Conservation (phyloP, 257 asterid species). For the Echium plantagineum region DNA sequence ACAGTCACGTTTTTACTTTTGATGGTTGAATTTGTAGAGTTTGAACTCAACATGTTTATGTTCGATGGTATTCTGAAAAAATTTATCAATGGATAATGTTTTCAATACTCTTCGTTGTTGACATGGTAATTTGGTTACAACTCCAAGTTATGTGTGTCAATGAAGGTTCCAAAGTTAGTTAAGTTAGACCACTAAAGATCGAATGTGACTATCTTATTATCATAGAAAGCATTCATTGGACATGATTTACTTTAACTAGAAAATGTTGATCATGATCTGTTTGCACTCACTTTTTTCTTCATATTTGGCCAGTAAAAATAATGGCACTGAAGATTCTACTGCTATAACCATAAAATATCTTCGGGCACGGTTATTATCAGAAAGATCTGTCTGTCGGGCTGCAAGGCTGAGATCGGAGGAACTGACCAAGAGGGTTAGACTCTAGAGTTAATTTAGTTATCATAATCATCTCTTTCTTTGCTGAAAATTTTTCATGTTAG, state of each 20-base stretch:
- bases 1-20: neutral
- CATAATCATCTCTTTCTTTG: slow-evolving; percentile 3
- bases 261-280: neutral
- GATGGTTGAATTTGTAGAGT: neutral
- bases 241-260: slow-evolving; percentile 4
- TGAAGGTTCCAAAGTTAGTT: neutral
- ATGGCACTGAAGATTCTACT: slow-evolving; percentile 52
- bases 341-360: slow-evolving; percentile 79
- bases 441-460: slow-evolving; percentile 3
- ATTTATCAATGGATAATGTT: neutral
- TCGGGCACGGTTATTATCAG: slow-evolving; percentile 72
- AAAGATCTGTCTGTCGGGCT: slow-evolving; percentile 75
- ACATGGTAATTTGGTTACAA: neutral
- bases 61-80: too few relatives aligned
- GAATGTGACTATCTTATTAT: neutral
- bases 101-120: neutral
- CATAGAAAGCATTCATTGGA: slow-evolving; percentile 3
- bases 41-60: too few relatives aligned
- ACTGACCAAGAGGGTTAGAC: slow-evolving; percentile 74
- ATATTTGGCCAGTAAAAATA: slow-evolving; percentile 28
- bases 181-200: neutral
- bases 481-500: neutral
- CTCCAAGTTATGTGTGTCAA: neutral
- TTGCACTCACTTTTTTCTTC: slow-evolving; percentile 16
- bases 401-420: slow-evolving; percentile 85